These are phyloP conservation scores for Agarophyton chilense DNA, from an alignment of 23 red algal species.

Conservation along the genomic window DNA sequence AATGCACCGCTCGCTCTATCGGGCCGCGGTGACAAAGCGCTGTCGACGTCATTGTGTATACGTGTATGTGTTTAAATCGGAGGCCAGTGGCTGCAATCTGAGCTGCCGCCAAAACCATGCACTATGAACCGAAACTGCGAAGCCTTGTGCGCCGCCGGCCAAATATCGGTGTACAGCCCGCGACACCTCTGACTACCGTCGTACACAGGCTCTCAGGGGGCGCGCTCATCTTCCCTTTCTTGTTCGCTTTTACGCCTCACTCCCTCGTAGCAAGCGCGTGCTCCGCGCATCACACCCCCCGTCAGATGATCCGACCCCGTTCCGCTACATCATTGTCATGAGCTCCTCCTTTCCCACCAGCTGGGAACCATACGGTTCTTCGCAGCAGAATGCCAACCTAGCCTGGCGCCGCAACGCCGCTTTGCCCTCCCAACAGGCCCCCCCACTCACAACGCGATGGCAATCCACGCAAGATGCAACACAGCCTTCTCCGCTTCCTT, in stretches of 20 bases:
- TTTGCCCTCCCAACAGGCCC: neutral
- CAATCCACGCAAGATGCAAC: neutral
- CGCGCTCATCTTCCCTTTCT: too few species aligned
- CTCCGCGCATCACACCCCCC: neutral
- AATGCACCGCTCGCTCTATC: too few species aligned
- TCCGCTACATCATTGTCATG: neutral
- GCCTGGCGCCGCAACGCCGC: constrained; percentile 42
- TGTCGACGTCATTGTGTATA: too few species aligned
- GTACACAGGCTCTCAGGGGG: too few species aligned
- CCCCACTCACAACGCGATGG: neutral
- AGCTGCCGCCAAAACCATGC: neutral
- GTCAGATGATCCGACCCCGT: neutral
- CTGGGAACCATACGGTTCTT: constrained; percentile 52
- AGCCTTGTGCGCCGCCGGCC: neutral
- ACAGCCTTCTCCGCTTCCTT: constrained; percentile 4
- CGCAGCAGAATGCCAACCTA: constrained; percentile 33
- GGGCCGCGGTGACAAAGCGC: too few species aligned
- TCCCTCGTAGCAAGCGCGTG: neutral
- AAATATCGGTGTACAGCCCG: too few species aligned
- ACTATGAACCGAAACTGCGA: constrained; percentile 21
- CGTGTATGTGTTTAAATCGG: too few species aligned
- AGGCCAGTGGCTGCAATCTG: too few species aligned
- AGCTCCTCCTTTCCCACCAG: constrained; percentile 54
- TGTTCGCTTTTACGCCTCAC: neutral
- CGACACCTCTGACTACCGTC: too few species aligned